Evolutionary conservation across 305 asterid species (phyloP), one percentile per base, ranked within the genome.

Genomic region (Fraxinus dipetala): DNA sequence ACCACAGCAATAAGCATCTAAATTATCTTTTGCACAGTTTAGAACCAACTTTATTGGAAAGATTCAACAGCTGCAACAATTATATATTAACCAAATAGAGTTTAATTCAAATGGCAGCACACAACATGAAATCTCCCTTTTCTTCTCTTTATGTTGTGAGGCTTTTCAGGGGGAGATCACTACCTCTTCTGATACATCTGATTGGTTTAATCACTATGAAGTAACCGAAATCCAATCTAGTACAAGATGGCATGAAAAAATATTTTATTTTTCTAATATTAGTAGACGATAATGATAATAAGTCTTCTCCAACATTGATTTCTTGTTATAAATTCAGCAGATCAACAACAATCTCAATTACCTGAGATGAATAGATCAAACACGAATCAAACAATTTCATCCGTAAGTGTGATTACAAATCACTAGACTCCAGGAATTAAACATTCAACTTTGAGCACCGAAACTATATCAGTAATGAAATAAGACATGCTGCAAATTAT

Each of bases 341-440:
- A 76, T n/a, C 34, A 70, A 13, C 28, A 36, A 10, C 18, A 70
- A 76, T 76, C 78, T 56, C 78, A 79, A 69, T 63, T 45, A 59
- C 70, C 51, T 28, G 40, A 78, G 54, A 24, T 38, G 35, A 43
- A 20, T 8, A 26, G 67, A 74, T 35, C 65, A 36, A 77, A 35
- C 2, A 56, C 36, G 16, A 34, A 31, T 72, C 34, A 22, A 9
- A 6, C 40, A 83, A 67, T 69, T 75, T 82, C 78, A 84, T 51
- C 73, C 13, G 35, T 18, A 31, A 67, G 38, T 76, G 83, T 69
- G 56, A 75, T 43, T 22, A 67, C 31, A 80, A 40, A 45, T 43
- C 78, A 40, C 48, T 6, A 78, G 61, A 70, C 11, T 43, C 6
- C 2, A 56, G 28, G 26, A 72, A 69, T 30, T 30, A 61, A 59